Evolutionary conservation across 1,139 yeast species (phyloP), one percentile per base, ranked within the genome.

Genomic region (Hyphopichia wangnamkhiaoensis): DNA sequence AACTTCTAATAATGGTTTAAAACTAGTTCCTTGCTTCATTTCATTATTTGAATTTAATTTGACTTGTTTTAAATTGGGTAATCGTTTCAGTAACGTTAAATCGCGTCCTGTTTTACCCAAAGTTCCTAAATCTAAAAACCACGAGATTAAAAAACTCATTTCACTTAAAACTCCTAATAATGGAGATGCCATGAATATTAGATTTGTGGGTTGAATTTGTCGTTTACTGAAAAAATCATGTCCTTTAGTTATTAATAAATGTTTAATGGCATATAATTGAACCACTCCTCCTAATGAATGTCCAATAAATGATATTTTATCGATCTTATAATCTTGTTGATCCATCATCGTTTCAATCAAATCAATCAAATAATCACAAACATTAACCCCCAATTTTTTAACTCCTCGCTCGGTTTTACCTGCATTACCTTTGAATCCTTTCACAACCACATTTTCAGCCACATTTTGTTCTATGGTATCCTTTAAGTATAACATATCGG

Each of bases 21-120:
- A 58, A 5, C 44, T 44, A 30, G 50, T 54, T 28, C 56, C 52
- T 34, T 48, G 41, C 26, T 47, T 42, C 2, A 26, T 30, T 15
- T 41, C 49, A 23, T 39, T 38, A 14, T 41, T 36, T 7, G 37
- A 32, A 13, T 38, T 33, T 18, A 39, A 24, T 18, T 33, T 41
- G 24, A 46, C 28, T 25, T 42, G 48, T 35, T 41, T 42, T 15
- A 56, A 34, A 34, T 52, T 50, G 4, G 62, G 60, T 18, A 63
- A 36, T 41, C 58, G 53, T 37, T 53, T 60, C 52, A 56, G 59
- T 30, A 94, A 69, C 0, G 95, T 93, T 45, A 93, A 65, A 56
- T 93, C 98, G 49, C 89, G 85, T 0, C 98, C 98, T 0, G 98
- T 86, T 52, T 82, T 83, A 1, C 98, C 98, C 10, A 89, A 85